phyloP scores from a whole-genome alignment of 139 green algal genomes.

The Picochlorum costavermella region DNA sequence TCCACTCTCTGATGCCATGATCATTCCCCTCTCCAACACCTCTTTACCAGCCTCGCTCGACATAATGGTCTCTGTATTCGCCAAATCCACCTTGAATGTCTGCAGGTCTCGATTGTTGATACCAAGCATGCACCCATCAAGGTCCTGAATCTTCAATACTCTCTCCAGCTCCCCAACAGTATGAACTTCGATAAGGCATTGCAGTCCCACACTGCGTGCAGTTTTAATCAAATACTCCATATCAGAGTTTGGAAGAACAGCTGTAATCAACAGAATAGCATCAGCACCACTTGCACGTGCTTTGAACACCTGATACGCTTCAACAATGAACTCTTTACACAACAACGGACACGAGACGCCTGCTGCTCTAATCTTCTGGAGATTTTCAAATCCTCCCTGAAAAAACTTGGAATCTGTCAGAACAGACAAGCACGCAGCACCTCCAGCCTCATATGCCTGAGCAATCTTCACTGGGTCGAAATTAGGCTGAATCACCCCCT shows the following conservation, averaged over 20 bases:
- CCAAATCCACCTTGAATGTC: constrained; percentile 93
- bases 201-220: constrained; percentile 57
- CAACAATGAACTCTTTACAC: constrained; percentile 99
- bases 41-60: constrained; percentile 61
- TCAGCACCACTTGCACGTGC: constrained; percentile 74
- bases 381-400: constrained; percentile 73
- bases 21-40: constrained; percentile 60
- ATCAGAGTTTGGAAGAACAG: constrained; percentile 92
- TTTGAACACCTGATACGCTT: constrained; percentile 88
- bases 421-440: constrained; percentile 91
- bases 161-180: constrained; percentile 83
- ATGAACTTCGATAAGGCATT: constrained; percentile 78
- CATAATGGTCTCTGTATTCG: constrained; percentile 77
- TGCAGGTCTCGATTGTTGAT: constrained; percentile 98
- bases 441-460: constrained; percentile 86
- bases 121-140: constrained; percentile 82
- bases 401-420: constrained; percentile 97
- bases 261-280: constrained; percentile 93
- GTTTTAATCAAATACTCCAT: constrained; percentile 84
- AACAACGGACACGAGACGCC: constrained; percentile 87
- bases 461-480: constrained; percentile 90
- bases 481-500: constrained; percentile 90
- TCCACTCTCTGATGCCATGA: constrained; percentile 90
- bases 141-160: constrained; percentile 65
- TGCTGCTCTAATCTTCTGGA: constrained; percentile 58